Conservation (phyloP, 305 asterid species). For the Rubia peregrina region DNA sequence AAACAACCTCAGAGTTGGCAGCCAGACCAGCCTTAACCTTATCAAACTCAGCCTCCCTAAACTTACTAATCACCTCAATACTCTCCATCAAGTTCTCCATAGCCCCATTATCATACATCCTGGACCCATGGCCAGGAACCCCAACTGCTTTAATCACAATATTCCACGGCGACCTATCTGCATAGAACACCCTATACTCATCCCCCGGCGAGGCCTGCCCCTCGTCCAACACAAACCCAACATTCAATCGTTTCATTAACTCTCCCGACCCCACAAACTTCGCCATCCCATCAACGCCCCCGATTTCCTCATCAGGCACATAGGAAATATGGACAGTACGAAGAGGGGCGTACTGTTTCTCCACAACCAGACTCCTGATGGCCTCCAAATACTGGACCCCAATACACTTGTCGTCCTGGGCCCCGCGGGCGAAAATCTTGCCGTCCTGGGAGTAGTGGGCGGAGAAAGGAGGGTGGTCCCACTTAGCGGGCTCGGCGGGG, state of each 20-base stretch:
- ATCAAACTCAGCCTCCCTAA: conserved; percentile 71
- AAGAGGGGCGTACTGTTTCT: conserved; percentile 29
- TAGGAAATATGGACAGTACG: conserved; percentile 58
- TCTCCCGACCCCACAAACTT: conserved; percentile 50
- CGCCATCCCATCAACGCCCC: conserved; percentile 84
- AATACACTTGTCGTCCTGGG: conserved; percentile 90
- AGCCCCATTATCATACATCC: conserved; percentile 65
- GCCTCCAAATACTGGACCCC: conserved; percentile 83
- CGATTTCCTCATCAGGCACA: conserved; percentile 86
- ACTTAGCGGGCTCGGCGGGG: conserved; percentile 83
- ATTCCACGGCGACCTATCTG: conserved; percentile 84
- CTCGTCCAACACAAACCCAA: conserved; percentile 84
- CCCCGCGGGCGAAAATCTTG: conserved; percentile 74
- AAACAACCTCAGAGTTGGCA: conserved; percentile 67
- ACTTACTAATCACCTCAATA: conserved; percentile 65
- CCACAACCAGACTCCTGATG: conserved; percentile 33
- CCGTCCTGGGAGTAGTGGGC: conserved; percentile 60
- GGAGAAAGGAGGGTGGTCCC: conserved; percentile 72
- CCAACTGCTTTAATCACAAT: conserved; percentile 68
- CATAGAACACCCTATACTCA: conserved; percentile 78
- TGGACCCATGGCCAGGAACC: conserved; percentile 77
- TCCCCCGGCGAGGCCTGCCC: conserved; percentile 81
- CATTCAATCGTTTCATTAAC: conserved; percentile 43
- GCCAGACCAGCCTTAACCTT: conserved; percentile 66
- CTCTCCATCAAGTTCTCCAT: conserved; percentile 89